Base-by-base conservation (phyloP, 2,329 filamentous ascomycete genomes). In the Neofusicoccum laricinum region DNA sequence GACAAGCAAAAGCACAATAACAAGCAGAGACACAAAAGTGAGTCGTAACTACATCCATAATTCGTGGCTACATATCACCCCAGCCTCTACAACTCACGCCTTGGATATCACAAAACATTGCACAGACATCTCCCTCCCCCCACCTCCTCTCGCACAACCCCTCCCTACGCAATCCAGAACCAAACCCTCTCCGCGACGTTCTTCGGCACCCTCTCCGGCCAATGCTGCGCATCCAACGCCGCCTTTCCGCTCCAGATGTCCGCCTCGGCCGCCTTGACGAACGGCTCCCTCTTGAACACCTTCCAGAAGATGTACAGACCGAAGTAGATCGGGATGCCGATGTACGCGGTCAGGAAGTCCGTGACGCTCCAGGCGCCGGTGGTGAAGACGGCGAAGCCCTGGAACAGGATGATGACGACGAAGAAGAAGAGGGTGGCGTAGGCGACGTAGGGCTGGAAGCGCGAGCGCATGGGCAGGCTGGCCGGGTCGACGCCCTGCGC, bases 341-440 rank as follows among this genome's bases (percentile, higher is more conserved):
- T 76, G 66, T 84, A 84, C 2, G 79, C 79, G 0, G 82, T 84
- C 55, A 85, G 73, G 69, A 85, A 85, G 30, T 76, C 76, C 5
- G 43, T 19, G 12, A 58, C 34, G 43, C 21, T 50, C 62, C 62
- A 58, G 19, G 49, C 38, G 51, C 50, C 55, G 6, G 36, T 61
- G n/a, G 38, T 61, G 17, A 59, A 65, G 38, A 53, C 46, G 21
- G 46, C 46, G 41, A 65, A 65, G 41, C 86, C 85, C 3, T 90
- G 92, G 45, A 92, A 79, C 3, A 93, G 77, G 66, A 92, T 88
- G 45, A 90, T 74, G 32, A 87, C 78, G 70, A 83, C 86, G 67
- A 84, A 77, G 79, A 88, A 85, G 66, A 80, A 71, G 4, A 93
- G 79, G 0, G 86, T 85, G 8, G 79, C 75, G 68, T 82, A 88